phyloP scores from a whole-genome alignment of 2,329 filamentous ascomycete species.

The Alternaria ethzedia region DNA sequence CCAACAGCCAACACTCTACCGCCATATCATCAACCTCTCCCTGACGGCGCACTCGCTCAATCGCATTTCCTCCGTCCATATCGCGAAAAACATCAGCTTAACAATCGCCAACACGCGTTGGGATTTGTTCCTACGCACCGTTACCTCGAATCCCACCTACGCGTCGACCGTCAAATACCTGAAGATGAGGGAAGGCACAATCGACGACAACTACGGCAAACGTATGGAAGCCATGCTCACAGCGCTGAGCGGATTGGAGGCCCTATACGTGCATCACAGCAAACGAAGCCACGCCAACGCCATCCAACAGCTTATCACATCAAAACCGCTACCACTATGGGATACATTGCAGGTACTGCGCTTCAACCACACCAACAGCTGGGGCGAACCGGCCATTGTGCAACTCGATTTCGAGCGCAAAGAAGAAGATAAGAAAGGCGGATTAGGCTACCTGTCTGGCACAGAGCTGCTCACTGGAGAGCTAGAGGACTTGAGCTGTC shows the following conservation, averaged over 20 bases:
- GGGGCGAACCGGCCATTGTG: constrained; percentile 3
- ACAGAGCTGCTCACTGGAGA: not conserved
- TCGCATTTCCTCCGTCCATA: constrained; percentile 8
- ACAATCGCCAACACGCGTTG: not conserved
- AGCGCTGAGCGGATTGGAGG: not conserved
- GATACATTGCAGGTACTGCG: not conserved
- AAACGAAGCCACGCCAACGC: not conserved
- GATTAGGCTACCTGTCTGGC: not conserved
- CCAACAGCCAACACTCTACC: constrained; percentile 6
- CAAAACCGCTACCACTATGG: not conserved
- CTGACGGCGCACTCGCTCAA: constrained; percentile 7
- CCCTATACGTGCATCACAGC: not conserved
- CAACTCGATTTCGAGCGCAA: constrained; percentile 1
- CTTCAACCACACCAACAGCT: not conserved
- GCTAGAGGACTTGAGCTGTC: not conserved
- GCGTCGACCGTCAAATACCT: constrained; percentile 10
- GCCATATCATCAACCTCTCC: constrained; percentile 10
- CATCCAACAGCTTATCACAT: not conserved
- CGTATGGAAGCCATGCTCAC: not conserved
- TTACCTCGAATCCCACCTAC: not conserved
- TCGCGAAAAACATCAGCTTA: constrained; percentile 10
- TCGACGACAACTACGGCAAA: not conserved
- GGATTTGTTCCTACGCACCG: constrained; percentile 7
- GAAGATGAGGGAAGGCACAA: not conserved
- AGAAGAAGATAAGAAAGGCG: not conserved